phyloP scores from a whole-genome alignment of 257 asterid species.

The Parsonsia alboflavescens region DNA sequence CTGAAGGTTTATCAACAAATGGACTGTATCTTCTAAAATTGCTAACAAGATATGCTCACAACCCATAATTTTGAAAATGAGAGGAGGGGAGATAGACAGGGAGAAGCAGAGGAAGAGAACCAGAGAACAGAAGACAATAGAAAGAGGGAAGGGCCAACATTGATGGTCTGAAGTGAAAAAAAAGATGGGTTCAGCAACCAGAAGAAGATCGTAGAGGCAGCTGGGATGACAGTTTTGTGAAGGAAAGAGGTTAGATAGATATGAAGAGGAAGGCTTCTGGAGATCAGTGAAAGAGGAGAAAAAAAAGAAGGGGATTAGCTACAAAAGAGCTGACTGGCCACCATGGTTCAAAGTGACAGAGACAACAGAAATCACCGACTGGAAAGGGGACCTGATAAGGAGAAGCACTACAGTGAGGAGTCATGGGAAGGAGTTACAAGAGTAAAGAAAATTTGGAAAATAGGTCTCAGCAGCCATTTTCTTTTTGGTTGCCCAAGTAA shows the following conservation, averaged over 20 bases:
- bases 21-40: background rate
- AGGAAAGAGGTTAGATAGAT: background rate
- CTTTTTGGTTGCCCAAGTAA: too few species aligned
- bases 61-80: background rate
- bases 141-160: background rate
- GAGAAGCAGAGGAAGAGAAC: background rate
- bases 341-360: background rate
- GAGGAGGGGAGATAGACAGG: background rate
- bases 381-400: background rate
- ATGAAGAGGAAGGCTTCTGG: background rate
- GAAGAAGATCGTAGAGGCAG: background rate
- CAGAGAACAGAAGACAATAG: background rate
- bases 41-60: background rate
- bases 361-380: background rate
- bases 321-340: background rate
- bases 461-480: background rate
- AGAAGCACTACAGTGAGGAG: background rate
- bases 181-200: background rate
- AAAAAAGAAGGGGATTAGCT: background rate
- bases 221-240: background rate
- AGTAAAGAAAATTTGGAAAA: background rate
- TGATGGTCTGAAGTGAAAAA: background rate
- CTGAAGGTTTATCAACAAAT: too few species aligned
- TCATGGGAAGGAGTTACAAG: background rate
- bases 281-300: background rate